Evolutionary conservation across 2,329 filamentous ascomycete genomes (phyloP), one percentile per base, ranked within the genome.

Genomic region (Mollisia scopiformis): DNA sequence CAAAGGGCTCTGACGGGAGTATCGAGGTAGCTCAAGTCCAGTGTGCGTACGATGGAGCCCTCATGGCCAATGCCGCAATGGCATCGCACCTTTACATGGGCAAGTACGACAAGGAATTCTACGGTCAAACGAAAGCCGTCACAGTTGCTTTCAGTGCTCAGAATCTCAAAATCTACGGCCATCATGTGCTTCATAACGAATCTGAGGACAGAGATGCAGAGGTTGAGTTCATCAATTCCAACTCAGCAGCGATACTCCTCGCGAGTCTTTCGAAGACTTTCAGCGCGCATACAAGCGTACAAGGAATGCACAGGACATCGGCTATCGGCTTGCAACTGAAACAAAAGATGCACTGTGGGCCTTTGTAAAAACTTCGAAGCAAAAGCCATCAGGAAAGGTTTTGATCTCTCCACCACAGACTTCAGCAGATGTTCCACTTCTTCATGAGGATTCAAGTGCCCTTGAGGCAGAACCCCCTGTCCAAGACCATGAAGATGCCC

Each of bases 71-170:
- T 27, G 51, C 35, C 47, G 59, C 62, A 55, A 39, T 37, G 58
- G 41, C 4, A 51, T 21, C 39, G 16, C 28, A 64, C 53, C 52
- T 6, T 33, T 53, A 59, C 55, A 31, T 60, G 28, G 31, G 43
- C 46, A 57, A 37, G 54, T 58, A 59, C 37, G 46, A 50, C 14
- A 53, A 8, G 19, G 57, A 57, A 47, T 64, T 64, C 37, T 62
- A 64, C 47, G 53, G 57, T 21, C 62, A 64, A 60, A 64, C 62
- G 27, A 51, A 64, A 37, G 62, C 60, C 33, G 39, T 64, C 30
- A 64, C 60, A 41, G 37, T 62, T 25, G 62, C 56, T 57, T 64
- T 54, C 41, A 61, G 62, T 53, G 47, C 52, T 25, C 35, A 19
- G 11, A 27, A 6, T 51, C 4, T 63, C 14, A 31, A 55, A 55